Evolutionary conservation across 257 asterid genomes (phyloP).

Genomic region (Nicotiana attenuata): DNA sequence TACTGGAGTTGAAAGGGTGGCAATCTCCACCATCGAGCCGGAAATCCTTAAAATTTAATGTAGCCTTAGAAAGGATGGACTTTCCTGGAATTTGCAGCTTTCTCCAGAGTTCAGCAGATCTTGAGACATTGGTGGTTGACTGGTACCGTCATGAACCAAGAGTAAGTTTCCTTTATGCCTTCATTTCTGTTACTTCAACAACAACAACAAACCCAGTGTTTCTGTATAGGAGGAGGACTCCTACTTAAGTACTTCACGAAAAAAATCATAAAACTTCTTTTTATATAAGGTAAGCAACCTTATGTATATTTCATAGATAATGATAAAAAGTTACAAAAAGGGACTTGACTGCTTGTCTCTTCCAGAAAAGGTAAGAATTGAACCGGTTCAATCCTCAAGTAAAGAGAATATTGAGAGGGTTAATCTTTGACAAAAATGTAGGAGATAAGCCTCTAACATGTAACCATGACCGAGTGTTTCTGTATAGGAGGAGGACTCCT

Average conservation of each 20-base stretch:
- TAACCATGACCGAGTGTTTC: neutral
- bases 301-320: too few species aligned
- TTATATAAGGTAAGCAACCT: too few species aligned
- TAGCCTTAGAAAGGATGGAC: too few species aligned
- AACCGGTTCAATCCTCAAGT: neutral
- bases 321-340: too few species aligned
- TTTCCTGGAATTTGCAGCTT: neutral
- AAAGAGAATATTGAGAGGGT: neutral
- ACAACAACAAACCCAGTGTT: too few species aligned
- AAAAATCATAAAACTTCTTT: too few species aligned
- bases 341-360: neutral
- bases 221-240: too few species aligned
- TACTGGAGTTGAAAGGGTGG: neutral
- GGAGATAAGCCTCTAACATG: neutral
- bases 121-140: neutral
- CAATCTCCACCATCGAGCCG: too few species aligned
- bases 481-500: neutral
- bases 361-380: neutral
- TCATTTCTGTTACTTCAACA: neutral
- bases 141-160: neutral
- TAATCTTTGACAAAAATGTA: neutral
- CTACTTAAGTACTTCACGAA: too few species aligned
- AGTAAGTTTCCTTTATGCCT: neutral
- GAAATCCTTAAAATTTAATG: too few species aligned
- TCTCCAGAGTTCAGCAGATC: neutral